Percentiles rank a stretch among this genome's conserved stretches.
Conservation (phyloP, 306 rosid species). For the Cajanus cajan region DNA sequence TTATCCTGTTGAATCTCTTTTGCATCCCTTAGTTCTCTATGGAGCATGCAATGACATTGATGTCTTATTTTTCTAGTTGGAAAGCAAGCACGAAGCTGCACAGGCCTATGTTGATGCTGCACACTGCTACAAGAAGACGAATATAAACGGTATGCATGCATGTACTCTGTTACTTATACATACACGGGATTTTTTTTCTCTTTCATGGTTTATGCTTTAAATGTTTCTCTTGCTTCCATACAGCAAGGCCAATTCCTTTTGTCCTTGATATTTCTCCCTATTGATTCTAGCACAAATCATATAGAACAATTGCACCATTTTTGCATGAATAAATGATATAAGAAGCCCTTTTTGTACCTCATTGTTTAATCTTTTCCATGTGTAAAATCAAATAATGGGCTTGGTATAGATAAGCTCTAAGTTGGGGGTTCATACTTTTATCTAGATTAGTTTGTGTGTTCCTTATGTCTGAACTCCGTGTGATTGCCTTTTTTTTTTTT, state of each 20-base stretch:
- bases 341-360: not conserved
- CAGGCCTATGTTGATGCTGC: conserved; percentile 91
- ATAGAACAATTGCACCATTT: not conserved
- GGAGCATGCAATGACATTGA: not conserved
- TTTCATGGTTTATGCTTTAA: conserved; percentile 14
- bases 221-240: not conserved
- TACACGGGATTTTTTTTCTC: not conserved
- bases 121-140: conserved; percentile 83
- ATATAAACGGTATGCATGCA: conserved; percentile 58
- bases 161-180: not conserved
- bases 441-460: conserved; percentile 6
- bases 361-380: not conserved
- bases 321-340: not conserved
- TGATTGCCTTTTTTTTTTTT: conserved; percentile 15
- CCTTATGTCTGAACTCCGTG: conserved; percentile 3
- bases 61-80: conserved; percentile 54
- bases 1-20: not conserved
- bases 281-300: not conserved
- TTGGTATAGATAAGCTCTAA: not conserved
- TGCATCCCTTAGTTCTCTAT: not conserved
- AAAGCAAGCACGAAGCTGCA: conserved; percentile 96
- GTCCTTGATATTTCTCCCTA: not conserved
- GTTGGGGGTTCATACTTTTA: not conserved
- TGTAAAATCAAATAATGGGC: conserved; percentile 3
- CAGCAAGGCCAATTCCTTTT: conserved; percentile 7